These are phyloP conservation scores for Cochlearia excelsa DNA, from an alignment of 345 rosid species.

Conservation along the genomic window DNA sequence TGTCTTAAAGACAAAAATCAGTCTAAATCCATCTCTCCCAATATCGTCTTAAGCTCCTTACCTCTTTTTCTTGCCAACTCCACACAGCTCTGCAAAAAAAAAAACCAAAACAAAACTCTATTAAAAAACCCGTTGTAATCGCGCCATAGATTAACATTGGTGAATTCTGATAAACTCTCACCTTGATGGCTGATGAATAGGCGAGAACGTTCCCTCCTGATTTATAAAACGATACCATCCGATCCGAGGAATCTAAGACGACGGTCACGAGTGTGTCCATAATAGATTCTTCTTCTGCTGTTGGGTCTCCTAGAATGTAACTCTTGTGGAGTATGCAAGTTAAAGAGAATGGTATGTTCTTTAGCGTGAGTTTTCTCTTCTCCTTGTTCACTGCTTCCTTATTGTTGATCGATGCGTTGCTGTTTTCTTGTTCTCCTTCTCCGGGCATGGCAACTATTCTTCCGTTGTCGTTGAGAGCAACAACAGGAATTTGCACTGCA, in stretches of 20 bases:
- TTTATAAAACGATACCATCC: slow-evolving; percentile 71
- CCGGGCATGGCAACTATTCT: slow-evolving; percentile 51
- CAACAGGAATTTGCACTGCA: slow-evolving; percentile 79
- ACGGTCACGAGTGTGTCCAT: slow-evolving; percentile 76
- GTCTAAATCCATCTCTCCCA: slow-evolving; percentile 38
- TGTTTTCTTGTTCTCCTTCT: slow-evolving; percentile 32
- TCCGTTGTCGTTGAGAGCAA: slow-evolving; percentile 77
- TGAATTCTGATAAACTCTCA: slow-evolving; percentile 32
- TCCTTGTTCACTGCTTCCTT: slow-evolving; percentile 65
- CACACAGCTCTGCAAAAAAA: slow-evolving; percentile 26
- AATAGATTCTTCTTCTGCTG: slow-evolving; percentile 79
- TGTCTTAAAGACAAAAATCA: neutral
- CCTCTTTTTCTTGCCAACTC: slow-evolving; percentile 33
- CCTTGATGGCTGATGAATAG: slow-evolving; percentile 59
- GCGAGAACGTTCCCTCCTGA: slow-evolving; percentile 84
- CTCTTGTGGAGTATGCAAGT: slow-evolving; percentile 75
- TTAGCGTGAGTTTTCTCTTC: slow-evolving; percentile 65
- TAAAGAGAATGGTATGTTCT: slow-evolving; percentile 66
- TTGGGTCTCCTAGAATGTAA: slow-evolving; percentile 81
- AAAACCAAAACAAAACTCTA: neutral
- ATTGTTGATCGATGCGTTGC: slow-evolving; percentile 39
- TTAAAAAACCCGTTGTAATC: neutral
- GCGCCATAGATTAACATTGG: neutral
- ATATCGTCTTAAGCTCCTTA: slow-evolving; percentile 30
- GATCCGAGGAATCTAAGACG: slow-evolving; percentile 66